Evolutionary conservation across 257 asterid species (phyloP).

Genomic region (Euphrasia confusa): DNA sequence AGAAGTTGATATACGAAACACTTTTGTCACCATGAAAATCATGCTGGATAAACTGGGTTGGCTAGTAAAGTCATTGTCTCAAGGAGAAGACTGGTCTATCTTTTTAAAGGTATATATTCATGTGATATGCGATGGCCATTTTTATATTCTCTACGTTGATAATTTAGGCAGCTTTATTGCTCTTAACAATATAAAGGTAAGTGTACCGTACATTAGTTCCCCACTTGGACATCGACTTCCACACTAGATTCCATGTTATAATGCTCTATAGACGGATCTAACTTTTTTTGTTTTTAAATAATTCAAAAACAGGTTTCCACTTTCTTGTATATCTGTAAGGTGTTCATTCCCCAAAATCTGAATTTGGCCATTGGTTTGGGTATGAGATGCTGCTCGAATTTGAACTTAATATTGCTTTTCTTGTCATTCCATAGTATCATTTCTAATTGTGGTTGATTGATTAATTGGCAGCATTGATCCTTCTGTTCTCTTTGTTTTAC

Average conservation of each 20-base stretch:
- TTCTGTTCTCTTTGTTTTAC: conserved; percentile 63
- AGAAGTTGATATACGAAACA: conserved; percentile 53
- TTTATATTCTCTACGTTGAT: not conserved
- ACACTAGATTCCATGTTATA: not conserved
- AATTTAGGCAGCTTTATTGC: not conserved
- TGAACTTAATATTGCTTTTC: conserved; percentile 1
- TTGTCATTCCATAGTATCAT: not conserved
- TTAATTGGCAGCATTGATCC: conserved; percentile 54
- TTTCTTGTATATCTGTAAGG: conserved; percentile 51
- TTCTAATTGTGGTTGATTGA: conserved; percentile 15
- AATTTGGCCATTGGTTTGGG: conserved; percentile 57
- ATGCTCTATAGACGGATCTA: conserved; percentile 5
- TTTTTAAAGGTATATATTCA: conserved; percentile 56
- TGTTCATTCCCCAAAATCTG: conserved; percentile 53
- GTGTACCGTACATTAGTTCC: not conserved
- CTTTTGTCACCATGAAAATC: conserved; percentile 44
- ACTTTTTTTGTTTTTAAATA: conserved; percentile 11
- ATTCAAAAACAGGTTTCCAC: conserved; percentile 44
- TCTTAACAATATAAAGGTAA: no score
- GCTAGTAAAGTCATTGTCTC: conserved; percentile 55
- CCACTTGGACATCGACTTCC: not conserved
- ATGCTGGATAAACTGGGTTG: conserved; percentile 53
- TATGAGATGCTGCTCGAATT: conserved; percentile 29
- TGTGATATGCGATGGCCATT: not conserved
- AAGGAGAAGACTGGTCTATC: conserved; percentile 76